Base-by-base conservation (phyloP, 2,329 filamentous ascomycete species). In the Ustilaginoidea virens region DNA sequence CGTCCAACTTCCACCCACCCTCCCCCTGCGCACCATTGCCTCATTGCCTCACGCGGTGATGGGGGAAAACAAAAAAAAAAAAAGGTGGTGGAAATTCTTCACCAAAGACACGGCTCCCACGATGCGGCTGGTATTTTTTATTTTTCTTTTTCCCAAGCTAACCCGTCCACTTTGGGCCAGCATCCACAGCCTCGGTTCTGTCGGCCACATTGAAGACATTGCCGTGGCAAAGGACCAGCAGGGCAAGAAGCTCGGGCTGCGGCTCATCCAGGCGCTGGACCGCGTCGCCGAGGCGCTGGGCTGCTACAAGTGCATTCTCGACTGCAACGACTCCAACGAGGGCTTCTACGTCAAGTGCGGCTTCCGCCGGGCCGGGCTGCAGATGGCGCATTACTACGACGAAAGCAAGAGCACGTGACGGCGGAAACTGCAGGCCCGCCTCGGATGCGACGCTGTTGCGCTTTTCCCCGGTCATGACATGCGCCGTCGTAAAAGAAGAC, bases 331-430 rank as follows among this genome's bases (percentile, higher is more conserved):
- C 56, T 73, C 79, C 43, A 98, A 96, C 52, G 85, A 93, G 55
- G 87, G 86, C 14, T 96, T 98, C 63, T 98, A 98, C 54, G 68
- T 93, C 54, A 96, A 96, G 67, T 96, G 90, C 56, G 87, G 87
- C 33, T 96, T 92, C 56, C 79, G 83, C 57, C 66, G 83, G 36
- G 87, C 85, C 17, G 90, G 90, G 11, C 60, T 94, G 32, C 82
- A 98, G 58, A 96, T 98, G 90, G 85, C 87, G 24, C 83, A 93
- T 61, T 93, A 93, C 58, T 90, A 92, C 51, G 83, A 77, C 34
- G 53, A 46, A 27, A 49, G 52, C 42, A 66, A 66, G 49, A 60
- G 53, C 7, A 20, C 9, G 4, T 15, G 27, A 13, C 15, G 19
- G 27, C 7, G 22, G 22, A 10, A n/a, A n/a, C n/a, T n/a, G n/a